Conservation (phyloP, 2,329 filamentous ascomycete species). For the Neocucurbitaria cava region DNA sequence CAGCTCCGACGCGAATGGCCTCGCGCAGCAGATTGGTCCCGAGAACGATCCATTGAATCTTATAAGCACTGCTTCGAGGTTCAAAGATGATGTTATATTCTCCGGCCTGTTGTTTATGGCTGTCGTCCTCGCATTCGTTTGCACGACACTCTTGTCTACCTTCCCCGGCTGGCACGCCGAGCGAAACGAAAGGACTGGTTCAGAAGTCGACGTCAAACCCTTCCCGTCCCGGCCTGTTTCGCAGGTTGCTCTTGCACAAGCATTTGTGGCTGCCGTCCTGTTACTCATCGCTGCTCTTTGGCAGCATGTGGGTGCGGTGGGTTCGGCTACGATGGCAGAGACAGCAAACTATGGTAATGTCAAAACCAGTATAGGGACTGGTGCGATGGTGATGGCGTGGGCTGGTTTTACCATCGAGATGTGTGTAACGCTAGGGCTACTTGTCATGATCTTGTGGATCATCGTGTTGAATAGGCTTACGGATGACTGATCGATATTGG, state of each 20-base stretch:
- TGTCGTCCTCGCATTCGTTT: slow-evolving; percentile 91
- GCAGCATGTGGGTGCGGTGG: slow-evolving; percentile 93
- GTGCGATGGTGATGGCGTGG: slow-evolving; percentile 65
- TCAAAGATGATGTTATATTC: slow-evolving; percentile 96
- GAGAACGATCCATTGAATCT: slow-evolving; percentile 93
- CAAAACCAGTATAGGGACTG: slow-evolving; percentile 80
- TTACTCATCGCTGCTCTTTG: slow-evolving; percentile 70
- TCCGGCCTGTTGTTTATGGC: slow-evolving; percentile 96
- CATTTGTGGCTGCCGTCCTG: slow-evolving; percentile 70
- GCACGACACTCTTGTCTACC: slow-evolving; percentile 86
- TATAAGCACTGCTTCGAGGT: slow-evolving; percentile 91
- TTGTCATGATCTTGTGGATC: slow-evolving; percentile 1
- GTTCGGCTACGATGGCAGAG: slow-evolving; percentile 86
- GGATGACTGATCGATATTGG: slow-evolving; percentile 39
- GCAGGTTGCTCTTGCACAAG: slow-evolving; percentile 84
- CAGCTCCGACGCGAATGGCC: slow-evolving; percentile 88
- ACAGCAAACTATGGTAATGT: slow-evolving; percentile 87
- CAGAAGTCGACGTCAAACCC: slow-evolving; percentile 83
- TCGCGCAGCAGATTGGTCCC: slow-evolving; percentile 82
- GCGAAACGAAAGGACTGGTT: slow-evolving; percentile 71
- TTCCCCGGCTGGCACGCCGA: slow-evolving; percentile 96
- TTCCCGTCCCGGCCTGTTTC: slow-evolving; percentile 88
- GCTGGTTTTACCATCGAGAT: background rate
- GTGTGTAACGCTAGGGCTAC: background rate
- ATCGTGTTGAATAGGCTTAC: slow-evolving; percentile 8